Evolutionary conservation across 345 rosid species (phyloP), one percentile per base, ranked within the genome.

Genomic region (Pugionium dolabratum): DNA sequence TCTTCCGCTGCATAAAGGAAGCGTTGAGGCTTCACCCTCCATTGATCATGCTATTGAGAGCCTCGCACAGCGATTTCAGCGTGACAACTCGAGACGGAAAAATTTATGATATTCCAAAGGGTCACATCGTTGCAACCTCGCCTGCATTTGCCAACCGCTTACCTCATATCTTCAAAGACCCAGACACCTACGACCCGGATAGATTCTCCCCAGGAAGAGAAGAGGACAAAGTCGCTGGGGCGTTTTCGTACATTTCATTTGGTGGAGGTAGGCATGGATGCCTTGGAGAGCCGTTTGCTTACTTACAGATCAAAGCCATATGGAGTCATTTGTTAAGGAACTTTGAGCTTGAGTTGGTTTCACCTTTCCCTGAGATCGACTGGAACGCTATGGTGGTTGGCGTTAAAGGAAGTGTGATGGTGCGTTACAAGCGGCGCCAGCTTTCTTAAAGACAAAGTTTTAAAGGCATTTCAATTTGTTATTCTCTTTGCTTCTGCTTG

Each of bases 351-450:
- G 96, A 94, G 78, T 69, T 90, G 75, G 75, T 82, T 53, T 94
- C 99, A 41, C 95, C 99, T 1, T 94, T 94, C 75, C 99, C 99
- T 6, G 97, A 90, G 86, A 87, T 81, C 2, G 99, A 94, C 76
- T 94, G 99, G 99, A 94, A 90, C 32, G 97, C 99, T 1, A 94
- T 94, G 99, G 99, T 94, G 11, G 99, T 94, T 37, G 97, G 99
- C 7, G 99, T 94, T 27, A 94, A 94, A 77, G 99, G 89, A 49
- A 84, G 81, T 58, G 97, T 94, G 66, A 90, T 94, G 99, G 99
- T 88, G 65, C 86, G 84, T 36, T 90, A 85, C 82, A 88, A 88
- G 84, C 62, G 89, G 2, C 79, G 84, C 34, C 73, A 75, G 58
- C 86, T 69, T 27, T 61, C 33, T 54, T 74, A 8, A 61, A 60